Conservation (phyloP, 257 asterid genomes). For the Eustoma russellianum region DNA sequence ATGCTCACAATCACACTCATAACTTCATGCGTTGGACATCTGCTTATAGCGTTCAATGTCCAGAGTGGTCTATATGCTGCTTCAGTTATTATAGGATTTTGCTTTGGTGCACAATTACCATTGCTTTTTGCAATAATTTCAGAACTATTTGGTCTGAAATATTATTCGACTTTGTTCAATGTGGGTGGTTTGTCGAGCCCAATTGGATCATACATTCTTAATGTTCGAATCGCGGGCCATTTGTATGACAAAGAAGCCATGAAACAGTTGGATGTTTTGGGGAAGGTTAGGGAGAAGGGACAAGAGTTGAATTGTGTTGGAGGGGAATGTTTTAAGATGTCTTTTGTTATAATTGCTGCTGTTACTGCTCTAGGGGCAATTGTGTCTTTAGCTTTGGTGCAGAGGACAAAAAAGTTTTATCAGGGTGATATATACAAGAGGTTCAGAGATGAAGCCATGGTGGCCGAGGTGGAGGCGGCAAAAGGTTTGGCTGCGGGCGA, state of each 20-base stretch:
- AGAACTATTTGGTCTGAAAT: conserved; percentile 10
- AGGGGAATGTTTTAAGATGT: conserved; percentile 18
- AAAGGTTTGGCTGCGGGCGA: background rate
- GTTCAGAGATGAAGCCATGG: conserved; percentile 22
- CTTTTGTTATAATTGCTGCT: conserved; percentile 18
- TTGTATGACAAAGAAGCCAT: conserved; percentile 26
- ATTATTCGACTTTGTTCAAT: conserved; percentile 9
- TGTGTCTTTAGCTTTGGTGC: conserved; percentile 20
- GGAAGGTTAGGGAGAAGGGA: conserved; percentile 15
- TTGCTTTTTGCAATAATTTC: conserved; percentile 12
- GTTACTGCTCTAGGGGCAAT: conserved; percentile 25
- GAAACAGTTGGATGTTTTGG: conserved; percentile 19
- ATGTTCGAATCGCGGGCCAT: conserved; percentile 21
- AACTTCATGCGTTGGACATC: conserved; percentile 8
- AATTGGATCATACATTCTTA: conserved; percentile 11
- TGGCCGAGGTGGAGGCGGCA: conserved; percentile 10
- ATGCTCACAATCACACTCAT: conserved; percentile 6
- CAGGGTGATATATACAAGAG: conserved; percentile 5
- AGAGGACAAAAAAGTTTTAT: conserved; percentile 21
- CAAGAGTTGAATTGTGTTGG: conserved; percentile 19
- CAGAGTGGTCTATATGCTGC: conserved; percentile 7
- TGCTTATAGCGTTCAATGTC: conserved; percentile 7
- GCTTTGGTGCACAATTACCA: conserved; percentile 14
- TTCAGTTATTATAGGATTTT: background rate
- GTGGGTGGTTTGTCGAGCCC: conserved; percentile 9